Evolutionary conservation across 257 asterid species (phyloP).

Genomic region (Solanum neorickii): DNA sequence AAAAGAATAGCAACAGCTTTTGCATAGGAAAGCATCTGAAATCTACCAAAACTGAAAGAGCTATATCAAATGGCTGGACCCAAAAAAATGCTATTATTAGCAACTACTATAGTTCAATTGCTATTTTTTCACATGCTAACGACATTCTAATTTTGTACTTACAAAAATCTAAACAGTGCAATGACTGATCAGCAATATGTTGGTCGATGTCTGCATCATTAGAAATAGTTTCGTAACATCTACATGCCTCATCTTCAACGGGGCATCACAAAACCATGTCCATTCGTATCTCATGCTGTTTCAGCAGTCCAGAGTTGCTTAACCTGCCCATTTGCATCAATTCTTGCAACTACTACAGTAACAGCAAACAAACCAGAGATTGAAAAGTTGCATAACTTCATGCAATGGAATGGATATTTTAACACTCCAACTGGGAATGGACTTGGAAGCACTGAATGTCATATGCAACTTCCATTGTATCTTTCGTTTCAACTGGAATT

Average conservation of each 20-base stretch:
- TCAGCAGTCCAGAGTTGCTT: constrained; percentile 33
- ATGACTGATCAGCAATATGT: background rate
- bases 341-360: constrained; percentile 36
- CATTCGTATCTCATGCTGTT: background rate
- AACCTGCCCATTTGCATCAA: constrained; percentile 9
- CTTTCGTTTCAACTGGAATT: background rate
- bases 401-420: constrained; percentile 42
- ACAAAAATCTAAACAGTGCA: background rate
- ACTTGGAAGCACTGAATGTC: constrained; percentile 5
- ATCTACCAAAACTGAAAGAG: background rate
- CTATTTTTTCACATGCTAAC: background rate
- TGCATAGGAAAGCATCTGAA: background rate
- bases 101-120: background rate
- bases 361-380: constrained; percentile 36
- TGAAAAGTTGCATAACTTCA: constrained; percentile 59
- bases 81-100: background rate
- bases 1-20: background rate
- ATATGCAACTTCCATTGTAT: constrained; percentile 24
- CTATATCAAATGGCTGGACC: background rate
- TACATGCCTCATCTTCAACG: background rate
- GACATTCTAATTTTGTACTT: background rate
- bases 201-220: background rate
- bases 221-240: background rate
- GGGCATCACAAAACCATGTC: background rate
- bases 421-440: constrained; percentile 33